Percentiles rank a stretch among this genome's conserved stretches.
phyloP scores from a whole-genome alignment of 2,329 filamentous ascomycete genomes.

The Paecilomyces sp. region DNA sequence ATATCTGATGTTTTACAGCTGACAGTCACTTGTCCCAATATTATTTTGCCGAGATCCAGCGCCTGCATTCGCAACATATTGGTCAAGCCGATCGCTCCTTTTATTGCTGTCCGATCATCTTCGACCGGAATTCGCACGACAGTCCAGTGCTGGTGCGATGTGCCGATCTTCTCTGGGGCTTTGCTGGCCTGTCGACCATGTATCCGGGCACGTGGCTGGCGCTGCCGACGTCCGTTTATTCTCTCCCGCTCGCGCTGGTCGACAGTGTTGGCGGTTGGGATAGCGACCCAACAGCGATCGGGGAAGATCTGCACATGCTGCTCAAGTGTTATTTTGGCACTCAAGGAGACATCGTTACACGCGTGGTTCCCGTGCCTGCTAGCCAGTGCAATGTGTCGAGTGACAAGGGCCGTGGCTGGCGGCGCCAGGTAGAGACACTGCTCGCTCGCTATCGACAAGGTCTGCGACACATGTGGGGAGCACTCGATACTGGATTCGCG shows the following conservation, averaged over 20 bases:
- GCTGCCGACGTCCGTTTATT: slow-evolving; percentile 69
- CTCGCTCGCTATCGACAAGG: slow-evolving; percentile 64
- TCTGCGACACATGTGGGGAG: slow-evolving; percentile 66
- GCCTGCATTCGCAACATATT: slow-evolving; percentile 51
- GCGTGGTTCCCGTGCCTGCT: slow-evolving; percentile 60
- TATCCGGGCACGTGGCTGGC: slow-evolving; percentile 58
- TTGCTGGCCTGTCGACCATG: slow-evolving; percentile 62
- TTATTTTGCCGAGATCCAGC: slow-evolving; percentile 60
- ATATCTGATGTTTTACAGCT: slow-evolving; percentile 11
- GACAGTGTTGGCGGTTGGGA: slow-evolving; percentile 69
- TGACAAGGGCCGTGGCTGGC: slow-evolving; percentile 46
- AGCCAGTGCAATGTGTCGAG: slow-evolving; percentile 67
- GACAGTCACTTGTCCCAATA: slow-evolving; percentile 59
- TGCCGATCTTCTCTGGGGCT: slow-evolving; percentile 65
- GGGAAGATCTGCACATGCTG: slow-evolving; percentile 72
- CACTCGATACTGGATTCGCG: slow-evolving; percentile 60
- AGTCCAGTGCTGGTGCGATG: slow-evolving; percentile 63
- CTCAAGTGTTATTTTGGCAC: slow-evolving; percentile 71
- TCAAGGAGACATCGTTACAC: slow-evolving; percentile 59
- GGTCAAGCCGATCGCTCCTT: slow-evolving; percentile 44
- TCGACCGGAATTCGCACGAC: slow-evolving; percentile 64
- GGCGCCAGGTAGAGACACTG: slow-evolving; percentile 44
- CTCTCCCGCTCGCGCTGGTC: slow-evolving; percentile 58
- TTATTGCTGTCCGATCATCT: slow-evolving; percentile 65
- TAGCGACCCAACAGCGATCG: slow-evolving; percentile 62